A percentile compares a stretch with the other conserved stretches of the same genome.
phyloP scores from a whole-genome alignment of 768 basidiomycete species.

The Auricularia cornea region DNA sequence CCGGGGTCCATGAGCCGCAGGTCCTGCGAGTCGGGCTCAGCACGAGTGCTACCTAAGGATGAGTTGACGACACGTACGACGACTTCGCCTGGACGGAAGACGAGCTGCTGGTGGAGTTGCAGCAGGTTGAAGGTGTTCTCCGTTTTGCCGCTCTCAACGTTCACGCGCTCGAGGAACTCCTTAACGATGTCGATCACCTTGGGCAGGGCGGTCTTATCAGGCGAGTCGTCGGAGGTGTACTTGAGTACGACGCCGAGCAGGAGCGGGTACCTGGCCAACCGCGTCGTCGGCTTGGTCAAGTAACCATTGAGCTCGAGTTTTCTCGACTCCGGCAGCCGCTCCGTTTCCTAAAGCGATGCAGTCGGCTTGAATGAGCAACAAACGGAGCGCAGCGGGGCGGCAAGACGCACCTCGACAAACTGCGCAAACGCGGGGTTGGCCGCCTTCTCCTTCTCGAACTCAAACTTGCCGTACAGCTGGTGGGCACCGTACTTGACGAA shows the following conservation, averaged over 20 bases:
- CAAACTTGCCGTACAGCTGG: slow-evolving; percentile 96
- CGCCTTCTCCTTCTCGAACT: slow-evolving; percentile 98
- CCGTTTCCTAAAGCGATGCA: slow-evolving; percentile 51
- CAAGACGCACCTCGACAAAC: slow-evolving; percentile 85
- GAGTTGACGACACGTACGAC: slow-evolving; percentile 58
- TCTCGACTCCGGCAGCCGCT: slow-evolving; percentile 88
- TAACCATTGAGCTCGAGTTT: slow-evolving; percentile 98
- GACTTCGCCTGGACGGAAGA: slow-evolving; percentile 83
- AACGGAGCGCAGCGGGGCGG: not conserved
- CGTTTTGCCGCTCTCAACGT: slow-evolving; percentile 87
- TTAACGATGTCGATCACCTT: slow-evolving; percentile 71
- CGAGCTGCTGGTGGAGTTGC: slow-evolving; percentile 86
- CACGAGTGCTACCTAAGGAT: not conserved
- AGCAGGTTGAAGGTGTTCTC: slow-evolving; percentile 95
- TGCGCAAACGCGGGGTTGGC: slow-evolving; percentile 85
- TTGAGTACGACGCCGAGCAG: slow-evolving; percentile 87
- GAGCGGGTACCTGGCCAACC: slow-evolving; percentile 93
- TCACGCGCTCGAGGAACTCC: slow-evolving; percentile 81
- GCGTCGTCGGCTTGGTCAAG: slow-evolving; percentile 94
- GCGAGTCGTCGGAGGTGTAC: slow-evolving; percentile 82
- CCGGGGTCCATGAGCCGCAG: slow-evolving; percentile 79
- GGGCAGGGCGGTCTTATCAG: slow-evolving; percentile 70
- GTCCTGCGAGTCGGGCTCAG: slow-evolving; percentile 42
- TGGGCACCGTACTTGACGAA: slow-evolving; percentile 95
- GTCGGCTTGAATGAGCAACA: not conserved